These are phyloP conservation scores for Lasiosphaeris hirsuta DNA, from an alignment of 495 filamentous ascomycete genomes.

Conservation along the genomic window DNA sequence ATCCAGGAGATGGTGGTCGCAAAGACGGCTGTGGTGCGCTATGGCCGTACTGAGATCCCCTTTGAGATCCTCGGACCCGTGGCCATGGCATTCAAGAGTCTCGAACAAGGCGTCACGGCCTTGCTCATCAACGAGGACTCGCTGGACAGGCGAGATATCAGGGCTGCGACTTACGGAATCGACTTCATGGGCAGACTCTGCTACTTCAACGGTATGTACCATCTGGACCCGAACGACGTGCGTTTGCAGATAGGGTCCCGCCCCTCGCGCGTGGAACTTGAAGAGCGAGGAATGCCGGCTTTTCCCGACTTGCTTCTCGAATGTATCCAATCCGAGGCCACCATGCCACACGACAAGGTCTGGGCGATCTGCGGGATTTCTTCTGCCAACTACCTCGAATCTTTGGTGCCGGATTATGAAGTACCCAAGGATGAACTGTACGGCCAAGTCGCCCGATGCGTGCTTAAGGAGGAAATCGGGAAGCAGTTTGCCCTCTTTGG, in stretches of 20 bases:
- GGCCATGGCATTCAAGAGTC: not conserved
- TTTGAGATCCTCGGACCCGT: not conserved
- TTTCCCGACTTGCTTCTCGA: slow-evolving; percentile 2
- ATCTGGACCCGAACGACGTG: not conserved
- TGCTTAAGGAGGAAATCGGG: not conserved
- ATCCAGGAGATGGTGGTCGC: slow-evolving; percentile 2
- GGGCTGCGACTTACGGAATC: not conserved
- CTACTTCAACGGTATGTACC: not conserved
- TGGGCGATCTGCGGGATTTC: not conserved
- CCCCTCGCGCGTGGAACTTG: too few species aligned
- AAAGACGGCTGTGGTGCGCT: not conserved
- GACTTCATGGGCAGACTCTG: slow-evolving; percentile 1
- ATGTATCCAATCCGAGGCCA: slow-evolving; percentile 1
- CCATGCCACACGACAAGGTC: slow-evolving; percentile 4
- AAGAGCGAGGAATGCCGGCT: too few species aligned
- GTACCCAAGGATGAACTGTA: not conserved
- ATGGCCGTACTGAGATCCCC: not conserved
- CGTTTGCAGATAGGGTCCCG: not conserved
- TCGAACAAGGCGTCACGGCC: not conserved
- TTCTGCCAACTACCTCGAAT: not conserved
- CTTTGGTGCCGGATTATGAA: not conserved
- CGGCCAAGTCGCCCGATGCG: not conserved
- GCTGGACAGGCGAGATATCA: not conserved
- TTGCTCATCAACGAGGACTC: not conserved
- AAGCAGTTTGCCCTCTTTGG: not conserved